Percentiles rank a stretch among this genome's conserved stretches.
phyloP scores from a whole-genome alignment of 2,329 filamentous ascomycete species.

The Sclerotinia nivalis region DNA sequence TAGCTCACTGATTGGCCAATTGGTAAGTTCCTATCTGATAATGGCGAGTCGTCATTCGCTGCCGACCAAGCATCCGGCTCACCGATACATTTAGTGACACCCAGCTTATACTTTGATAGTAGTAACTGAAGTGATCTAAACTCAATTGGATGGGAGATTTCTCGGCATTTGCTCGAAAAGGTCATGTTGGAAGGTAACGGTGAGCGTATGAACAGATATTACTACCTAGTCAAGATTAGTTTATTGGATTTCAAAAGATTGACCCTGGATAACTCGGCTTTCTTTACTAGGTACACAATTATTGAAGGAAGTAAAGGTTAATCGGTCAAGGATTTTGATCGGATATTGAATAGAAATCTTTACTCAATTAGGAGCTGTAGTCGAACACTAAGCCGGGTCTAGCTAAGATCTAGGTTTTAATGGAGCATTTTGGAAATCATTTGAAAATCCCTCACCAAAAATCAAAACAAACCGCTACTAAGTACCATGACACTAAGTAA shows the following conservation, averaged over 20 bases:
- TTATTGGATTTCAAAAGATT: accelerated
- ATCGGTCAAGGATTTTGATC: conserved; percentile 11
- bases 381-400: neutral
- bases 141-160: neutral
- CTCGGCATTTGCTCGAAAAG: neutral
- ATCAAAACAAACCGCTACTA: neutral
- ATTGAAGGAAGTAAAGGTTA: conserved; percentile 1
- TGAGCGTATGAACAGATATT: neutral
- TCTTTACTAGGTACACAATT: neutral
- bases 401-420: neutral
- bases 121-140: neutral
- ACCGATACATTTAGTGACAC: conserved; percentile 14
- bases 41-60: conserved; percentile 18
- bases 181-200: neutral
- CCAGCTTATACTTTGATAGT: neutral
- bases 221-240: neutral
- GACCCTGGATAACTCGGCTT: conserved; percentile 11
- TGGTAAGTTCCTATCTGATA: conserved; percentile 14
- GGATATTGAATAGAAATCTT: neutral
- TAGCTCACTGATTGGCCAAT: conserved; percentile 18
- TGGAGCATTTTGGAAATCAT: conserved; percentile 14
- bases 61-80: conserved; percentile 16
- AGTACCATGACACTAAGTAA: neutral
- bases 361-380: neutral
- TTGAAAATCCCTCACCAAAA: conserved; percentile 25